Conservation (phyloP, 768 basidiomycete species). For the Naganishia vishniacii region DNA sequence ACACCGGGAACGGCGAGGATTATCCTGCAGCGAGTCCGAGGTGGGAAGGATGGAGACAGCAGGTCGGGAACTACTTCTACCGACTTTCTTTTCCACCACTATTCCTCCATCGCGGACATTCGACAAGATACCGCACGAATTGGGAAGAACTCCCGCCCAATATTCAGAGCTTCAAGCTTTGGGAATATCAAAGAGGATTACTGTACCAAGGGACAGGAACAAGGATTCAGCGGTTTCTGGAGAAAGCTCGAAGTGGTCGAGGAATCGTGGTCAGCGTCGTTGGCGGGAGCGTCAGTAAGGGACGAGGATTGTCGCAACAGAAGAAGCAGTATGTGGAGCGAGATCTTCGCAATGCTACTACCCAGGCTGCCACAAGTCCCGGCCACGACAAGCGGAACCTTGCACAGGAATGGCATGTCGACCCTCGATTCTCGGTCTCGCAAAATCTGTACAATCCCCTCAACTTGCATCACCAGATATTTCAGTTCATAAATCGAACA, state of each 20-base stretch:
- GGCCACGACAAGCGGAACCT: not conserved
- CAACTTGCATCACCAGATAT: slow-evolving; percentile 42
- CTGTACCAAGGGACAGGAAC: slow-evolving; percentile 35
- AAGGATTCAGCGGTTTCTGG: slow-evolving; percentile 36
- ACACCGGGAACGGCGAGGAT: too few relatives aligned
- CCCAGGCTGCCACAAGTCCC: not conserved
- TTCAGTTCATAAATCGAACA: slow-evolving; percentile 38
- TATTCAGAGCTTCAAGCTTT: slow-evolving; percentile 19
- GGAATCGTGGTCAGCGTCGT: slow-evolving; percentile 42
- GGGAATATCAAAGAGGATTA: slow-evolving; percentile 10
- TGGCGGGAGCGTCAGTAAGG: slow-evolving; percentile 44
- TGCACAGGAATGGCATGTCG: not conserved
- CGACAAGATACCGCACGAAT: not conserved
- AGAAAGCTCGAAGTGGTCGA: slow-evolving; percentile 36
- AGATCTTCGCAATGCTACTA: too few relatives aligned
- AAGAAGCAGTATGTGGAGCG: too few relatives aligned
- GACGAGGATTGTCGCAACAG: slow-evolving; percentile 30
- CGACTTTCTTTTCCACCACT: not conserved
- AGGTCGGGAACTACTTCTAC: not conserved
- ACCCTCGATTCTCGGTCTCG: not conserved
- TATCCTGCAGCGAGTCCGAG: not conserved
- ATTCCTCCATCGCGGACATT: not conserved
- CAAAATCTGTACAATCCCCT: slow-evolving; percentile 36
- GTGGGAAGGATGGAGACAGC: not conserved
- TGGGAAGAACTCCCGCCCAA: slow-evolving; percentile 20